phyloP scores from a whole-genome alignment of 768 basidiomycete species.

The Serendipita sp. region DNA sequence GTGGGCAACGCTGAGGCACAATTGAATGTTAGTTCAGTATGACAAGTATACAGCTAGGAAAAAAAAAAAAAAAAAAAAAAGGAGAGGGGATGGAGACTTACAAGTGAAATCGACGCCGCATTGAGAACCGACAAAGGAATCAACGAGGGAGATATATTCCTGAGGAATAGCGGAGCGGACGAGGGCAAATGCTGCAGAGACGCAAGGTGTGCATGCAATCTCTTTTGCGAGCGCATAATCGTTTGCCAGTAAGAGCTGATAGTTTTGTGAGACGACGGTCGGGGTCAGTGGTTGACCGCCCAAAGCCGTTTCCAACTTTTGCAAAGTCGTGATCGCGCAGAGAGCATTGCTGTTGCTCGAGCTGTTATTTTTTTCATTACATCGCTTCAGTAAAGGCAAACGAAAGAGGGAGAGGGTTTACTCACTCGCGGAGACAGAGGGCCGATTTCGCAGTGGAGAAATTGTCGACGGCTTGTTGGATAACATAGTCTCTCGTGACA shows the following conservation, averaged over 20 bases:
- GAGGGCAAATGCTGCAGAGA: not conserved
- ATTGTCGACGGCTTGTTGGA: not conserved
- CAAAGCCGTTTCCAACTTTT: not conserved
- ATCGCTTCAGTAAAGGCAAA: not conserved
- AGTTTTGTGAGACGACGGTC: not conserved
- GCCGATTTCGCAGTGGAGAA: not conserved
- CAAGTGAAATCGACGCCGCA: constrained; percentile 3
- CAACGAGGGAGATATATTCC: not conserved
- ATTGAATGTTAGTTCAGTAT: not conserved
- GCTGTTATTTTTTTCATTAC: not conserved
- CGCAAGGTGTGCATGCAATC: not conserved
- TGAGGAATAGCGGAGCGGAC: not conserved
- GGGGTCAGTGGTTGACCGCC: not conserved
- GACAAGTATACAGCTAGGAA: not conserved
- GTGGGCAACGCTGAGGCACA: not conserved
- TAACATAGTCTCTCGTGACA: not conserved
- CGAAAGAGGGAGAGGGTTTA: not conserved
- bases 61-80: not conserved
- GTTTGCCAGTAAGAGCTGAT: not conserved
- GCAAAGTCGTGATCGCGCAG: not conserved
- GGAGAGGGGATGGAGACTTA: not conserved
- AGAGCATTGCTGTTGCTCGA: not conserved
- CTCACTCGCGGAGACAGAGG: constrained; percentile 1
- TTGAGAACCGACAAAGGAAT: not conserved
- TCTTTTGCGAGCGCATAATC: not conserved